Evolutionary conservation across 148 eudicot species (phyloP).

Genomic region (Heliosperma pusillum): DNA sequence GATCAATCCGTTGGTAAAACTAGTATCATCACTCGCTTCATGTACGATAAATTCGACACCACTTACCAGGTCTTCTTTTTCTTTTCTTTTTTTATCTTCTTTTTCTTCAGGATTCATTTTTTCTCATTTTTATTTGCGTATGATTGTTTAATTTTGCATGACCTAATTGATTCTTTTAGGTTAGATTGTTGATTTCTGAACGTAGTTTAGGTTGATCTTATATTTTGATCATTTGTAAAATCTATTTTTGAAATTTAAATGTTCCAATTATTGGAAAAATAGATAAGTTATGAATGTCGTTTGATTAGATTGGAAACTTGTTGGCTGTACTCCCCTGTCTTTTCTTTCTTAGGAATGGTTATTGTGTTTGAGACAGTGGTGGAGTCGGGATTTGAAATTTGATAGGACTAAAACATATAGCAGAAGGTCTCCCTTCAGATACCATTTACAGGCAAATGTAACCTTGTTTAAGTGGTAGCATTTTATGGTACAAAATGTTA

Average conservation of each 20-base stretch:
- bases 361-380: no score
- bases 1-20: conserved; percentile 88
- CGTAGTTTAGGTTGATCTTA: not conserved
- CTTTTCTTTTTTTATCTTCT: no score
- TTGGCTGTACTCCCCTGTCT: not conserved
- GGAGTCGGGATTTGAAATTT: no score
- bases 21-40: conserved; percentile 78
- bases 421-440: no score
- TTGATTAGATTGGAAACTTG: not conserved
- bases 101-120: not conserved
- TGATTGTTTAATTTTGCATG: no score
- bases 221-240: not conserved
- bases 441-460: no score
- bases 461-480: no score
- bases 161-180: no score
- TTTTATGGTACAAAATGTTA: no score
- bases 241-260: not conserved
- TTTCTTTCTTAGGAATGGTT: not conserved
- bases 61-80: conserved; percentile 53
- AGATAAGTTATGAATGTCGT: not conserved
- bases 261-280: not conserved
- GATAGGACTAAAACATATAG: no score
- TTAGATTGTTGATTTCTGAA: no score
- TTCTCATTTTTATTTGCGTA: no score
- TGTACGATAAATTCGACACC: conserved; percentile 76